Base-by-base conservation (phyloP, 352 stramenopile species). In the Globisporangium viniferum region DNA sequence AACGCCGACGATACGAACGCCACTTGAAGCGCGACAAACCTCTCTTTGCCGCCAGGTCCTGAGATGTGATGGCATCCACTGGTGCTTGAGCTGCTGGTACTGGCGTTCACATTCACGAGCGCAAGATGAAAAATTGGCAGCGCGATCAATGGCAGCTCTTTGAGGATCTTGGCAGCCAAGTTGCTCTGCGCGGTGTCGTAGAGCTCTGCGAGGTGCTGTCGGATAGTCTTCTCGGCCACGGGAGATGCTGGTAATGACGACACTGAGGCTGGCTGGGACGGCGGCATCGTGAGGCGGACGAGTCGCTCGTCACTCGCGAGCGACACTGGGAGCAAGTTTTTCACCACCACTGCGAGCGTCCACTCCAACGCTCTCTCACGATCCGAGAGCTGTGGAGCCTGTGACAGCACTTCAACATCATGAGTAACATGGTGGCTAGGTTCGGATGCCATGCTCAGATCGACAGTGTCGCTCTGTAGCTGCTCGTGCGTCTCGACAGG, bases 261-360 rank as follows among this genome's bases (percentile, higher is more conserved):
- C 48, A 31, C 18, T 14, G 39, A 51, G 18, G 18, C 3, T 49
- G 41, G 15, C 6, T 49, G 44, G 18, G 18, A 8, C 15, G 18
- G 44, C 6, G 44, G 24, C 35, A 15, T 22, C 24, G 36, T n/a
- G 8, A 63, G 49, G 20, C 56, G 31, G 8, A 59, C 51, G 9
- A 73, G 24, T 9, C 41, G 57, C 15, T 39, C 46, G 33, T 73
- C 68, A 10, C 22, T 48, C 1, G 49, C 57, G 3, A 73, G 56
- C 36, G 68, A 53, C 8, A 73, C 20, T 35, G 68, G 63, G 9
- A 73, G 27, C n/a, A 73, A 54, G 22, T 70, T 60, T 18, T 58
- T 49, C 27, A 73, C 49, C n/a, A 67, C 57, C 22, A 60, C 48
- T 18, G 51, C 35, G 20, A 58, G 48, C 20, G 64, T 70, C 68